phyloP scores from a whole-genome alignment of 441 rosid species.

The Metrosideros polymorpha region DNA sequence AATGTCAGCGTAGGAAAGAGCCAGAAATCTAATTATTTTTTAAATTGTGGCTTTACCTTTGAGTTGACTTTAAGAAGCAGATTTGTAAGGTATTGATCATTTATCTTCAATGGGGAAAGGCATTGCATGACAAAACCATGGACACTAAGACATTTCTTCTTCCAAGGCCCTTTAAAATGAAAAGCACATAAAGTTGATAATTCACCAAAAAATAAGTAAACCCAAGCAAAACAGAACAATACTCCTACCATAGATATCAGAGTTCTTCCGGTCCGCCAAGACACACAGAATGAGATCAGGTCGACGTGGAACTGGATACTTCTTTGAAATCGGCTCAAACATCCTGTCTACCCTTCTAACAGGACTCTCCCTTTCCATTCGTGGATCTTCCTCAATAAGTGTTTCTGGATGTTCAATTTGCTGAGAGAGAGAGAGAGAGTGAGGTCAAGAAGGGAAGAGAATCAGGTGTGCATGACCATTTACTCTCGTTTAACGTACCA shows the following conservation, averaged over 20 bases:
- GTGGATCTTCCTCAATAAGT: constrained; percentile 72
- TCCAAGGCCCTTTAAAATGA: constrained; percentile 75
- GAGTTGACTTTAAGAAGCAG: constrained; percentile 79
- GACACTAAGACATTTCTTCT: constrained; percentile 56
- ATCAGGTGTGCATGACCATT: not conserved
- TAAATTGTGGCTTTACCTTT: constrained; percentile 34
- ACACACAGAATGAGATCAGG: constrained; percentile 70
- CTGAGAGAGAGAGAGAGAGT: constrained; percentile 18
- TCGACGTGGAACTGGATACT: constrained; percentile 38
- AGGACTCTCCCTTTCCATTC: constrained; percentile 34
- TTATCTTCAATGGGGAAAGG: constrained; percentile 60
- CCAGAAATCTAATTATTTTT: not conserved
- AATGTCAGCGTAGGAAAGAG: not conserved
- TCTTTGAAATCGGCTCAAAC: constrained; percentile 46
- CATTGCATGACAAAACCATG: constrained; percentile 74
- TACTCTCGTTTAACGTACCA: constrained; percentile 36
- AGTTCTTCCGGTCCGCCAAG: constrained; percentile 73
- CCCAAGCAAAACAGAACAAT: not conserved
- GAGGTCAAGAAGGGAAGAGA: constrained; percentile 1
- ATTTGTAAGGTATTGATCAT: constrained; percentile 71
- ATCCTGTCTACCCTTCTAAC: constrained; percentile 68
- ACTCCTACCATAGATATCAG: constrained; percentile 68
- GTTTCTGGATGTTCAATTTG: constrained; percentile 61
- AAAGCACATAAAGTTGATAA: constrained; percentile 3
- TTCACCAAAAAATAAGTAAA: not conserved